Evolutionary conservation across 148 eudicot species (phyloP), one percentile per base, ranked within the genome.

Genomic region (Arbutus unedo): DNA sequence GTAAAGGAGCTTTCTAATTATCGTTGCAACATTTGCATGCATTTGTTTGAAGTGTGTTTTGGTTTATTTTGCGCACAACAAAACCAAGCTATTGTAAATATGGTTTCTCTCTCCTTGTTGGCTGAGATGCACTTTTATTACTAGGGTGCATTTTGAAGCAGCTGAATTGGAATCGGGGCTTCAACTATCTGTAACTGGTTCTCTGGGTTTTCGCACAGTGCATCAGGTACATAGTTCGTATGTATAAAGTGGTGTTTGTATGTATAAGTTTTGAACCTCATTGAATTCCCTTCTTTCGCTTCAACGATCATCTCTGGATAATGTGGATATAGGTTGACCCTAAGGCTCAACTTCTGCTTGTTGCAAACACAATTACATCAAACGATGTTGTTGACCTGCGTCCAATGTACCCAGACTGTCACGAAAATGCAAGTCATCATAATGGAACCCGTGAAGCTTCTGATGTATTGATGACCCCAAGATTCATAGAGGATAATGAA

Each of bases 131-230:
- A 54, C 57, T 84, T 67, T 57, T 81, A 62, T 21, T 80, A 81
- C 25, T 84, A 95, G 98, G 89, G 54, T 82, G 79, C 90, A 91
- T 88, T 89, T 93, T 87, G 91, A 92, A 87, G 90, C 90, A 62
- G 97, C 98, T 62, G 91, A 91, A 83, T 77, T 60, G 67, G 87
- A 90, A 45, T 84, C 88, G n/a, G 93, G 91, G 38, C 91, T 93
- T 83, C 87, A 90, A 79, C 89, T 91, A 82, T 89, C 89, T 83
- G 90, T 96, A 67, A 90, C 93, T 82, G 99, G 99, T 64, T 94
- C 96, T 82, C 84, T 96, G 76, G 99, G 99, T 81, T 90, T 92
- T 81, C 98, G 98, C 64, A 96, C 99, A 48, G 85, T 89, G 80
- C 94, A 96, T 82, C 99, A 96, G 89, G 99, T 95, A 90, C 44